phyloP scores from a whole-genome alignment of 257 asterid genomes.

The Plantago elongata region DNA sequence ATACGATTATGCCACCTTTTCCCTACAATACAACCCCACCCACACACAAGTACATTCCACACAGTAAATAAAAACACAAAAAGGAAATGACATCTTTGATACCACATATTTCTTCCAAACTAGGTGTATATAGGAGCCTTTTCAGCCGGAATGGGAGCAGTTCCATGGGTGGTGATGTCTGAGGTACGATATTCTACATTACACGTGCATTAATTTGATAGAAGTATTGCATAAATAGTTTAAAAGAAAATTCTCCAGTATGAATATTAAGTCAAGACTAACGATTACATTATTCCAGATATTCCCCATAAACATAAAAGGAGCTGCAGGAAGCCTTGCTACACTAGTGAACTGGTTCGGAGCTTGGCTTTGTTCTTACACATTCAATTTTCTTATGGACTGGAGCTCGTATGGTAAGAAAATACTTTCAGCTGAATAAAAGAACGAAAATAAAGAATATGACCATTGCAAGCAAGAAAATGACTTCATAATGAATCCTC shows the following conservation, averaged over 20 bases:
- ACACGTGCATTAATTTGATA: no score
- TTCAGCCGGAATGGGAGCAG: conserved; percentile 96
- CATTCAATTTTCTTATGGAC: conserved; percentile 84
- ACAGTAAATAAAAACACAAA: not conserved
- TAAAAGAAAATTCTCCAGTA: no score
- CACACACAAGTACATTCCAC: not conserved
- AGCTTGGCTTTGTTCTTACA: conserved; percentile 86
- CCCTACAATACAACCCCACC: not conserved
- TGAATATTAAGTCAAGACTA: no score
- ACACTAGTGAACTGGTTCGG: conserved; percentile 93
- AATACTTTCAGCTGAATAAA: not conserved
- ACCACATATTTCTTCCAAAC: conserved; percentile 11
- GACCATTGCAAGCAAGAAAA: not conserved
- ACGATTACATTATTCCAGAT: conserved; percentile 36
- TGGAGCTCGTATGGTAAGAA: conserved; percentile 80
- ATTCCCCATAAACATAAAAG: conserved; percentile 89
- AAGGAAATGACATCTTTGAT: no score
- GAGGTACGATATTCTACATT: conserved; percentile 46
- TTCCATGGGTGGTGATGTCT: conserved; percentile 99
- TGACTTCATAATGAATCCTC: not conserved
- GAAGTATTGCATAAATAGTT: no score
- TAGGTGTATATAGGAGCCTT: conserved; percentile 82
- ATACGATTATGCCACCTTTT: not conserved
- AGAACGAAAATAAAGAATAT: not conserved
- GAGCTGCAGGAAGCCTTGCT: conserved; percentile 91